Evolutionary conservation across 345 rosid species (phyloP), one percentile per base, ranked within the genome.

Genomic region (Eutrema heterophyllum): DNA sequence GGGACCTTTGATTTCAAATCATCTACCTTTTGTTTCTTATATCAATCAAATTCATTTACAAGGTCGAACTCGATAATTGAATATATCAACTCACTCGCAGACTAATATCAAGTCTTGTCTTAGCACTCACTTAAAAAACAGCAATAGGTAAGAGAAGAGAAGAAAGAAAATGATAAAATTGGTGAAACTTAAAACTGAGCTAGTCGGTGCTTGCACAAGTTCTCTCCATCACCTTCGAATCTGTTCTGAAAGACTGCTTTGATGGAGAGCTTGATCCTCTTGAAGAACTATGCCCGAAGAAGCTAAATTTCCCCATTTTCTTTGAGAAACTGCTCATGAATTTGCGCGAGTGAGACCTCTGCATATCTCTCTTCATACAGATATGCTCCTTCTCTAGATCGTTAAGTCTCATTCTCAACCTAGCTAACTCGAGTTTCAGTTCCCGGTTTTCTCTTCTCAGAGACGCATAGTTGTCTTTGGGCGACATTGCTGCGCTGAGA

Each of bases 301-400:
- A 87, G 68, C 87, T 83, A 50, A 94, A 75, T 78, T 86, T 89
- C 38, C 96, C 92, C 30, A 94, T 82, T 74, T 88, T 94, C 87
- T 83, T 94, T 2, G 97, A 91, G 85, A 94, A 91, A 44, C 95
- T 86, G 60, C 83, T 87, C 88, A 88, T 81, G 81, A 94, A 88
- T 67, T 87, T 94, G 35, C 89, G 87, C 33, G 98, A 94, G 74
- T 83, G 88, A 62, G 98, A 94, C 84, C 81, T 94, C 50, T 85
- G 84, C 97, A 94, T 91, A 64, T 91, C 97, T 78, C 95, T 91
- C 82, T 88, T 94, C 98, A 94, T 94, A 67, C 95, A 89, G 13
- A 91, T 93, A 57, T 94, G 98, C 46, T 88, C 97, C 80, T 94
- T 94, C 86, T 94, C 98, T 9, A 94, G 87, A 68, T 94, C 97